Percentiles rank a stretch among this genome's conserved stretches.
These are phyloP conservation scores for Coemansia sp. DNA, from an alignment of 192 early-diverging fungal genomes.

Conservation along the genomic window DNA sequence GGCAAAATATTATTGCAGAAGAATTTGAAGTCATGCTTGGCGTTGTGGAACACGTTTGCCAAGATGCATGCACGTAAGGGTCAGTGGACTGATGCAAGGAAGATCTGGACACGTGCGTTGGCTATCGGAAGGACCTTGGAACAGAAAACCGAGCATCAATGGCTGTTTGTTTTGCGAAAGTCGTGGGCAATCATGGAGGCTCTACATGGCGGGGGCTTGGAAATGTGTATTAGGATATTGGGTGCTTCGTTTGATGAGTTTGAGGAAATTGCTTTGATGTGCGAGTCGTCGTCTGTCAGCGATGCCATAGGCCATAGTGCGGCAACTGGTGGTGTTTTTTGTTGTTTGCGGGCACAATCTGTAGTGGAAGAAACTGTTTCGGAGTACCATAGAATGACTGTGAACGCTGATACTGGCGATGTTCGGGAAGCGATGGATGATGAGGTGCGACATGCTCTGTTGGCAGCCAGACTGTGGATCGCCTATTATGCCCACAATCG, in stretches of 20 bases:
- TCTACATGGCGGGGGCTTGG: constrained; percentile 26
- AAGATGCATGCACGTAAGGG: constrained; percentile 34
- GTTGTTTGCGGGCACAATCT: background rate
- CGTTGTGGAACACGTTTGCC: constrained; percentile 37
- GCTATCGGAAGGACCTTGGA: background rate
- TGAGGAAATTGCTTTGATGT: background rate
- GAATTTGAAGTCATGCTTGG: constrained; percentile 12
- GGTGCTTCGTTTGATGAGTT: background rate
- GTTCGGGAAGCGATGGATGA: background rate
- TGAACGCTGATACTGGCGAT: background rate
- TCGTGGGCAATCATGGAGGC: constrained; percentile 36
- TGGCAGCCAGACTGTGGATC: constrained; percentile 20
- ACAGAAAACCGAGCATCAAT: constrained; percentile 1
- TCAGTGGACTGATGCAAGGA: constrained; percentile 28
- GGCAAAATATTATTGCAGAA: constrained; percentile 11
- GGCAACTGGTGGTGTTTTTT: background rate
- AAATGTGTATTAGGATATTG: constrained; percentile 7
- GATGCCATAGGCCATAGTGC: background rate
- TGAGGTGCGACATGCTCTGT: constrained; percentile 13
- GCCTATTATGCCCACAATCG: constrained; percentile 17
- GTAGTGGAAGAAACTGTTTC: background rate
- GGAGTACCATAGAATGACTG: background rate
- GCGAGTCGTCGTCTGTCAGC: background rate
- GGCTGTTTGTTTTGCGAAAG: constrained; percentile 29
- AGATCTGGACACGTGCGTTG: constrained; percentile 26